Percentiles rank a stretch among this genome's conserved stretches.
Conservation (phyloP, 2,329 filamentous ascomycete genomes). For the Colletotrichum noveboracense region DNA sequence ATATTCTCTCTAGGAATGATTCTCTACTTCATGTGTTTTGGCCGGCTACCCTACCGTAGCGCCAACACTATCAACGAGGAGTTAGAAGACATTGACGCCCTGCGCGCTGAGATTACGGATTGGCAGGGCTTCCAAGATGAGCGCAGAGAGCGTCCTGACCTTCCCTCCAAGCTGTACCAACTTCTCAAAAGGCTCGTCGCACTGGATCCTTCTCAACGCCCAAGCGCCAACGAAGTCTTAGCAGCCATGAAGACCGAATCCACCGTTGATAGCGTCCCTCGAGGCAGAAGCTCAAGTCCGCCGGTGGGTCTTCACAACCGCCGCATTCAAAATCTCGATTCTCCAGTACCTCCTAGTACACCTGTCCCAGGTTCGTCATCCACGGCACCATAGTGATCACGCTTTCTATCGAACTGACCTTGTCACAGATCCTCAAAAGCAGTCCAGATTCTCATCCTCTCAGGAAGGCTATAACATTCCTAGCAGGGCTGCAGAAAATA, state of each 20-base stretch:
- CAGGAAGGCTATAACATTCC: slow-evolving; percentile 33
- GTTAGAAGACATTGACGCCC: slow-evolving; percentile 84
- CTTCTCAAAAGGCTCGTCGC: slow-evolving; percentile 83
- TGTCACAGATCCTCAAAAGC: slow-evolving; percentile 36
- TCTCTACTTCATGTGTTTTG: slow-evolving; percentile 97
- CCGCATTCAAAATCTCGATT: slow-evolving; percentile 62
- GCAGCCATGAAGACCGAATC: slow-evolving; percentile 75
- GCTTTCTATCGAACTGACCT: slow-evolving; percentile 19
- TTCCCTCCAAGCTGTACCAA: slow-evolving; percentile 85
- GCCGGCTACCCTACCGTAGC: slow-evolving; percentile 81
- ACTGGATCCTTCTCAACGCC: slow-evolving; percentile 76
- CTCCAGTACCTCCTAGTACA: slow-evolving; percentile 53
- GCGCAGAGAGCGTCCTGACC: slow-evolving; percentile 74
- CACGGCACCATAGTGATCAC: not conserved
- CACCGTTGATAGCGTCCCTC: slow-evolving; percentile 46
- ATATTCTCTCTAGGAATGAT: slow-evolving; percentile 99
- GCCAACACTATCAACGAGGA: slow-evolving; percentile 90
- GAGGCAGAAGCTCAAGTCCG: slow-evolving; percentile 37
- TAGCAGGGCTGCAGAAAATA: slow-evolving; percentile 25
- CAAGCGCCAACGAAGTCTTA: slow-evolving; percentile 86
- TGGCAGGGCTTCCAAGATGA: slow-evolving; percentile 90
- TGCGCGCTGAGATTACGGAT: slow-evolving; percentile 82
- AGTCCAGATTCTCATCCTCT: slow-evolving; percentile 28
- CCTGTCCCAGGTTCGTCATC: slow-evolving; percentile 47
- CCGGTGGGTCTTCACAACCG: slow-evolving; percentile 45